A percentile compares a stretch with the other conserved stretches of the same genome.
Evolutionary conservation across 1,284 basidiomycete genomes (phyloP).

Genomic region (Rhodofomes roseus): DNA sequence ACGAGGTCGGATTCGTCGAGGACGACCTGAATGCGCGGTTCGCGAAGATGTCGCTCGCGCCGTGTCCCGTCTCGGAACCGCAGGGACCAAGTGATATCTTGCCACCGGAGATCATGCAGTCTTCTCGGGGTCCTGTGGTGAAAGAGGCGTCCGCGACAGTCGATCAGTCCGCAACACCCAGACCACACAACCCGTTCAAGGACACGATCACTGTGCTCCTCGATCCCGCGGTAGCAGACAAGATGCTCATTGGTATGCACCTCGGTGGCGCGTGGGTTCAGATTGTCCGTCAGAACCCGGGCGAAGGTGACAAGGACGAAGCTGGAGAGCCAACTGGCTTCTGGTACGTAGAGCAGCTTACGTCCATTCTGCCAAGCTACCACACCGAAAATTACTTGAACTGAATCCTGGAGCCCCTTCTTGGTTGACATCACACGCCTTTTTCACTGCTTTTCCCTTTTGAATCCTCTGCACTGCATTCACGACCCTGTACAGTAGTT

Average conservation of each 20-base stretch:
- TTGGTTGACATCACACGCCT: not conserved
- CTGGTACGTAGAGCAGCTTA: constrained; percentile 30
- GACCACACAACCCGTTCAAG: constrained; percentile 42
- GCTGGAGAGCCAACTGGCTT: constrained; percentile 21
- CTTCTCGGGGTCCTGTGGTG: constrained; percentile 41
- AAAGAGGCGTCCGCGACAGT: constrained; percentile 7
- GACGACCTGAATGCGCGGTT: constrained; percentile 43
- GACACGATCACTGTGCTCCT: constrained; percentile 56
- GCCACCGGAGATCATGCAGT: constrained; percentile 35
- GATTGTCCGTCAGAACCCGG: constrained; percentile 37
- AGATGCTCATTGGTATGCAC: constrained; percentile 48
- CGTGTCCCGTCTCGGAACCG: constrained; percentile 43
- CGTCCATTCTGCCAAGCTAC: constrained; percentile 23
- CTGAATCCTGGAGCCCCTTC: not conserved
- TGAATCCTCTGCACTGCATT: too few relatives aligned
- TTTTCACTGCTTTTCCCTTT: not conserved
- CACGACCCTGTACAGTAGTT: not conserved
- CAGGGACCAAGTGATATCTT: constrained; percentile 36
- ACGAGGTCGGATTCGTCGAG: constrained; percentile 41
- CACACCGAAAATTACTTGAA: constrained; percentile 21
- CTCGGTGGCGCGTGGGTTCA: constrained; percentile 61
- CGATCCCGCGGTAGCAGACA: constrained; percentile 39
- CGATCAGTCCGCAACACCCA: not conserved
- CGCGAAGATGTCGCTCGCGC: constrained; percentile 46
- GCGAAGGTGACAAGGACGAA: constrained; percentile 12